Conservation (phyloP, 306 rosid species). For the Vigna reflexopilosa region DNA sequence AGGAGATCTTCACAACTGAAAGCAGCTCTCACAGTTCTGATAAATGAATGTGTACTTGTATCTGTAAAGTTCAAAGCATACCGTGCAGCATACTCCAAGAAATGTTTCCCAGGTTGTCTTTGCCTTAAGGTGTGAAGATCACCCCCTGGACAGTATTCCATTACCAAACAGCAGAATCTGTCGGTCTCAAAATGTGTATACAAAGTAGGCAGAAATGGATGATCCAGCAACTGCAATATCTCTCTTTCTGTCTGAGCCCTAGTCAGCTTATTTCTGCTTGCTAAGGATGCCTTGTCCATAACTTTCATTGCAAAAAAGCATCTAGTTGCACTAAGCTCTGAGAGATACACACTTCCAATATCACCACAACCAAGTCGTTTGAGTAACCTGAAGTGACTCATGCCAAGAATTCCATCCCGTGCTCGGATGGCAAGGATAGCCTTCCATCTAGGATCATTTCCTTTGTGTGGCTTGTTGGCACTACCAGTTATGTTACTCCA, state of each 20-base stretch:
- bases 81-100: constrained; percentile 97
- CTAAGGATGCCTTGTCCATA: constrained; percentile 95
- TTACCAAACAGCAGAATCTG: constrained; percentile 88
- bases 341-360: constrained; percentile 95
- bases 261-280: constrained; percentile 85
- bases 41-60: constrained; percentile 6
- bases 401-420: constrained; percentile 83
- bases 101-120: constrained; percentile 94
- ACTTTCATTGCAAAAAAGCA: constrained; percentile 96
- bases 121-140: constrained; percentile 93
- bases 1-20: constrained; percentile 5
- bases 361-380: constrained; percentile 95
- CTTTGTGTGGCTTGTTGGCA: constrained; percentile 93
- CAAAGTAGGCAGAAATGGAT: constrained; percentile 91
- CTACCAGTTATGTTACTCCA: constrained; percentile 94
- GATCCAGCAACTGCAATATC: constrained; percentile 91
- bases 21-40: constrained; percentile 1
- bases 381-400: constrained; percentile 90
- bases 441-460: constrained; percentile 96
- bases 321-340: constrained; percentile 91
- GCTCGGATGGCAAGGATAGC: constrained; percentile 87
- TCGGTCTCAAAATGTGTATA: constrained; percentile 95
- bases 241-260: constrained; percentile 98
- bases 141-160: constrained; percentile 98
- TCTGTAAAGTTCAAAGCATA: constrained; percentile 45